Evolutionary conservation across 169 alveolate genomes (phyloP).

Genomic region (Eimeria maxima): DNA sequence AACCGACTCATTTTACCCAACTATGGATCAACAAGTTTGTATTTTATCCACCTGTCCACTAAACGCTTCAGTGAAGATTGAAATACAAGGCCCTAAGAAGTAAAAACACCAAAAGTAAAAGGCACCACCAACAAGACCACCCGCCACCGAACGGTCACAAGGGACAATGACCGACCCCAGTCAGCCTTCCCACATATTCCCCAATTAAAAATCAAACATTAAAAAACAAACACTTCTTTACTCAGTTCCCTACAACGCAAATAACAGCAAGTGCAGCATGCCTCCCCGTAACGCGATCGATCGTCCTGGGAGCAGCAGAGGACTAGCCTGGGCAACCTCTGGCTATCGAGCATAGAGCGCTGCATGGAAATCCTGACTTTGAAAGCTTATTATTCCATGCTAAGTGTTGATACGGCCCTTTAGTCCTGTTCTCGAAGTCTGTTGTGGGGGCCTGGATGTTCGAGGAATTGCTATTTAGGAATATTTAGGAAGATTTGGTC

Average conservation of each 20-base stretch:
- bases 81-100: not conserved
- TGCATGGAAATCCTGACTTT: not conserved
- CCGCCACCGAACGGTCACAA: slow-evolving; percentile 24
- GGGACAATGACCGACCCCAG: not conserved
- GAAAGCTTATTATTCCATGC: not conserved
- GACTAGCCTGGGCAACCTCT: not conserved
- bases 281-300: slow-evolving; percentile 2
- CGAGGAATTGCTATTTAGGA: not conserved
- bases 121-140: not conserved
- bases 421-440: not conserved
- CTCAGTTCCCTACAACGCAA: not conserved
- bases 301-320: not conserved
- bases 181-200: not conserved
- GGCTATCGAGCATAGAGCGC: not conserved
- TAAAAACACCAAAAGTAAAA: not conserved
- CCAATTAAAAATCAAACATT: not conserved
- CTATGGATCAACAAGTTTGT: not conserved
- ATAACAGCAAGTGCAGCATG: not conserved
- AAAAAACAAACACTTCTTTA: not conserved
- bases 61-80: not conserved
- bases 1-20: not conserved
- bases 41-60: not conserved
- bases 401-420: not conserved
- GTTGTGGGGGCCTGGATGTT: not conserved
- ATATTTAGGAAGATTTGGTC: not conserved